A percentile compares a stretch with the other conserved stretches of the same genome.
These are phyloP conservation scores for Comarum palustre DNA, from an alignment of 306 rosid genomes.

Conservation along the genomic window DNA sequence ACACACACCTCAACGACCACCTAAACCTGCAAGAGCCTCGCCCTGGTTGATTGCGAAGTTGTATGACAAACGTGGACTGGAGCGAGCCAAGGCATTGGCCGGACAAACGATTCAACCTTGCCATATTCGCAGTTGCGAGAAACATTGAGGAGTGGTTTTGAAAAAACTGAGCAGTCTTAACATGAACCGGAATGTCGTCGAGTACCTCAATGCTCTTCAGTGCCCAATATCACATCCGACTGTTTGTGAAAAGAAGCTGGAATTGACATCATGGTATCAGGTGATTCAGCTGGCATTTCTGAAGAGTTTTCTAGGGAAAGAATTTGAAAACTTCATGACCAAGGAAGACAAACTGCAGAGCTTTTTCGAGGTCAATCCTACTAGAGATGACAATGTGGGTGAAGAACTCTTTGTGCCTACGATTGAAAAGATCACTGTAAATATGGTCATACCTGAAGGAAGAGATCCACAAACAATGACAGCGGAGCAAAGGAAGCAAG, in stretches of 20 bases:
- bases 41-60: neutral
- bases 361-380: neutral
- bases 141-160: neutral
- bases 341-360: neutral
- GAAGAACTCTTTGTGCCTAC: neutral
- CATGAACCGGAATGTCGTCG: neutral
- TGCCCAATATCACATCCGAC: neutral
- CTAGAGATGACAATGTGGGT: neutral
- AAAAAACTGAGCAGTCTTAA: neutral
- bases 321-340: neutral
- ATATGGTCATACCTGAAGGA: neutral
- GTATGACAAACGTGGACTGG: neutral
- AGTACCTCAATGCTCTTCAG: neutral
- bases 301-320: neutral
- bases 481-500: neutral
- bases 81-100: conserved; percentile 3
- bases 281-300: neutral
- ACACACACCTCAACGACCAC: neutral
- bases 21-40: neutral
- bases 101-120: neutral
- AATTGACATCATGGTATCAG: neutral
- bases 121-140: neutral
- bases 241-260: neutral
- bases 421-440: neutral
- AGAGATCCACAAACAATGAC: neutral